A percentile compares a stretch with the other conserved stretches of the same genome.
Evolutionary conservation across 139 green algal species (phyloP).

Genomic region (Picochlorum sp.): DNA sequence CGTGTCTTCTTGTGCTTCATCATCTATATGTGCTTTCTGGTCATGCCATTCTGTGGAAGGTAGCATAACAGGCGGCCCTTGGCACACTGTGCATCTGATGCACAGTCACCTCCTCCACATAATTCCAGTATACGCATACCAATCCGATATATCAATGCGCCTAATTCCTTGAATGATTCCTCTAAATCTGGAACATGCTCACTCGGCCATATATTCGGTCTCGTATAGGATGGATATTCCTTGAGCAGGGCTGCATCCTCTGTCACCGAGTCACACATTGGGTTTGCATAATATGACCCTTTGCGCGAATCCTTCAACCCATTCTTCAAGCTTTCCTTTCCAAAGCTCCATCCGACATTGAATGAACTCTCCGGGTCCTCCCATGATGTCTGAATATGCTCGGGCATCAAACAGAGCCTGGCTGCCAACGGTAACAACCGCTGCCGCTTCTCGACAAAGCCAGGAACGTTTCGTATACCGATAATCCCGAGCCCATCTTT

Average conservation of each 20-base stretch:
- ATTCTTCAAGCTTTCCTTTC: constrained; percentile 45
- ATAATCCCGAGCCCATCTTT: no score
- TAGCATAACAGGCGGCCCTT: constrained; percentile 69
- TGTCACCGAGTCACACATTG: constrained; percentile 26
- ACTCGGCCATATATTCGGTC: constrained; percentile 64
- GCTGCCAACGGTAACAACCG: constrained; percentile 44
- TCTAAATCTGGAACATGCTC: constrained; percentile 53
- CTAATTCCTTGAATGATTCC: constrained; percentile 54
- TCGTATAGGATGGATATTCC: constrained; percentile 36
- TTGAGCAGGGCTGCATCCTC: constrained; percentile 6
- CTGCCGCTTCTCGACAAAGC: constrained; percentile 21
- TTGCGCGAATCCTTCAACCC: constrained; percentile 50
- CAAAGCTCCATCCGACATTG: constrained; percentile 64
- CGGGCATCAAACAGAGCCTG: constrained; percentile 36
- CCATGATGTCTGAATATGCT: constrained; percentile 10
- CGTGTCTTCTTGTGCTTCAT: not conserved
- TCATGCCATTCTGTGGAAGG: constrained; percentile 20
- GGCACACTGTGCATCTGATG: not conserved
- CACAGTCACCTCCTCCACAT: constrained; percentile 29
- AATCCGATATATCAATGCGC: constrained; percentile 37
- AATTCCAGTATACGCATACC: constrained; percentile 41
- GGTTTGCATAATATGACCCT: constrained; percentile 65
- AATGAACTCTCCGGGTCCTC: constrained; percentile 46
- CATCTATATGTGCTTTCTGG: no score
- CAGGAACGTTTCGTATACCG: constrained; percentile 33